phyloP scores from a whole-genome alignment of 306 rosid species.

The Prunus mira region DNA sequence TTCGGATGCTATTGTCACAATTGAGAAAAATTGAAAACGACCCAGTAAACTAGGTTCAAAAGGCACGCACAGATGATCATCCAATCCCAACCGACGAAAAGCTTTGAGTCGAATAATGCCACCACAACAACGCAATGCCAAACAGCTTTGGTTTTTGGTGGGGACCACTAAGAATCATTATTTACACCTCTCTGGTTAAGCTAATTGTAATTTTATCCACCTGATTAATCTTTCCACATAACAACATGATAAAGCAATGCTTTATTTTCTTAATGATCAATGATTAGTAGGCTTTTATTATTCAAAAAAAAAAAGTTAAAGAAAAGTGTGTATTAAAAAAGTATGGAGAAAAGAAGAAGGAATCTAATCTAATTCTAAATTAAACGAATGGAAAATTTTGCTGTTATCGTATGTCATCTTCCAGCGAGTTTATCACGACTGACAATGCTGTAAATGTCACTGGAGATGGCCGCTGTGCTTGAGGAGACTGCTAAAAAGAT shows the following conservation, averaged over 20 bases:
- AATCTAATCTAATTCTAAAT: not conserved
- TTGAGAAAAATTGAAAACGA: too few relatives aligned
- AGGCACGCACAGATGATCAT: too few relatives aligned
- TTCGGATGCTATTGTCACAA: not conserved
- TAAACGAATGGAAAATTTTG: not conserved
- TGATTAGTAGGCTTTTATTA: not conserved
- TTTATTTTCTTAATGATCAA: not conserved
- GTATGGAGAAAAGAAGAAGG: not conserved
- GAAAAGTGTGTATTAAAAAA: not conserved
- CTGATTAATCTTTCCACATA: not conserved
- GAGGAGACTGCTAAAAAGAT: slow-evolving; percentile 58
- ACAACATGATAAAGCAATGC: not conserved
- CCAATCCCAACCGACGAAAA: too few relatives aligned
- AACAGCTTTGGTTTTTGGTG: not conserved
- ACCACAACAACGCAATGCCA: not conserved
- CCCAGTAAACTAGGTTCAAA: too few relatives aligned
- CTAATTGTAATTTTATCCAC: not conserved
- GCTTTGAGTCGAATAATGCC: too few relatives aligned
- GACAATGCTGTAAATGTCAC: slow-evolving; percentile 54
- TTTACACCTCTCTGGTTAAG: not conserved
- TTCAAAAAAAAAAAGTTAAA: not conserved
- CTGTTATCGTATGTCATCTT: slow-evolving; percentile 18
- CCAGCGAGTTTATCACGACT: slow-evolving; percentile 17
- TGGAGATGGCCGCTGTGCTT: slow-evolving; percentile 55
- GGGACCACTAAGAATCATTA: not conserved